A percentile compares a stretch with the other conserved stretches of the same genome.
Conservation (phyloP, 2,329 filamentous ascomycete genomes). For the Neophaeococcomyces mojaviensis region DNA sequence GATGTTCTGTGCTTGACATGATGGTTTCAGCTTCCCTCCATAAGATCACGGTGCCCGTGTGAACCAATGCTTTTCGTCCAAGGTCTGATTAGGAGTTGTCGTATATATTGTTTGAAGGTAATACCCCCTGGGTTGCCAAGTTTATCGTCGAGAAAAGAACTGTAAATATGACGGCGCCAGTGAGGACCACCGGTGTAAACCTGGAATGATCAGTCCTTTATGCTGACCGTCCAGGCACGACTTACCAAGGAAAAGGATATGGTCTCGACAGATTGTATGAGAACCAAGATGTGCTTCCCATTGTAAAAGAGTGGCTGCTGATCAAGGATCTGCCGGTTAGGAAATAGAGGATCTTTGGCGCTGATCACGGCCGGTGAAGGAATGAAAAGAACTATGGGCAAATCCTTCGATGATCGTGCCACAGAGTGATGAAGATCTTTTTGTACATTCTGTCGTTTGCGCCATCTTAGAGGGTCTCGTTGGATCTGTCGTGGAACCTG, state of each 20-base stretch:
- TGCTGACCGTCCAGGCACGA: no score
- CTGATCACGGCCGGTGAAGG: no score
- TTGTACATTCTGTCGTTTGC: no score
- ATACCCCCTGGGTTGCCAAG: not conserved
- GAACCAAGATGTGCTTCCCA: not conserved
- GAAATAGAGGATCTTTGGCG: no score
- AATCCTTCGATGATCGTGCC: no score
- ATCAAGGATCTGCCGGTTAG: no score
- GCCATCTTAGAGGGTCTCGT: no score
- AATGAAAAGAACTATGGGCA: no score
- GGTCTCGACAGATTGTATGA: not conserved
- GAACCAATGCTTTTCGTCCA: not conserved
- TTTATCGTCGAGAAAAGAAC: not conserved
- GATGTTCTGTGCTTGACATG: conserved; percentile 1
- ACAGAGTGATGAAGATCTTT: no score
- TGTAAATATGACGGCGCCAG: not conserved
- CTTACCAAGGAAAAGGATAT: not conserved
- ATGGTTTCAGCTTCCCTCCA: not conserved
- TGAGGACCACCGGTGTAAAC: not conserved
- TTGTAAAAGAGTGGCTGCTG: no score
- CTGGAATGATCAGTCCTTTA: not conserved
- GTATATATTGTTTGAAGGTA: not conserved
- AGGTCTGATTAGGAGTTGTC: not conserved
- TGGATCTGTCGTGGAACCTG: no score
- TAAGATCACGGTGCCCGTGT: not conserved